Base-by-base conservation (phyloP, 1,284 basidiomycete genomes). In the Leccinum subrobustum region DNA sequence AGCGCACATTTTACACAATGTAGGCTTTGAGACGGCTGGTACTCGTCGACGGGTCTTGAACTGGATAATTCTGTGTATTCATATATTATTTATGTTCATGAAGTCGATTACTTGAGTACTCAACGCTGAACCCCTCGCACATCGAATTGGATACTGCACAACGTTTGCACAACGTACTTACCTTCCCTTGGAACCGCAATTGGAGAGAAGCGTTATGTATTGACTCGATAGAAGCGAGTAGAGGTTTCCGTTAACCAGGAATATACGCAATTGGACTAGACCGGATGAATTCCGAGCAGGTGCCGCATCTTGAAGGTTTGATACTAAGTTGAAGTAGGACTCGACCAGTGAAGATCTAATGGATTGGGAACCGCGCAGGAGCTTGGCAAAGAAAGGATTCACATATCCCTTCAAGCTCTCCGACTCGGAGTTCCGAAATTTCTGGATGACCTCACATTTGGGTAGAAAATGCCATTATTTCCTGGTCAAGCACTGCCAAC, bases 1-100 rank as follows among this genome's bases (percentile, higher is more conserved):
- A 71, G 73, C 1, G 65, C 67, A 1, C 85, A 87, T 67, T 87
- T 82, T 67, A 65, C 68, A 27, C 61, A 70, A 50, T 70, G 70
- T 47, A 57, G 54, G 9, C 68, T 69, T 55, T 70, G 50, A 70
- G 18, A 54, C 16, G 39, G 35, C 14, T 14, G 52, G 29, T 47
- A 47, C 44, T 11, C 1, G 6, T 42, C 6, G 44, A 16, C 29
- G 9, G 54, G 11, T 31, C 14, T 29, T 16, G 11, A 9, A 14
- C 23, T 58, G 14, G 56, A 27, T 2, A n/a, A 18, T 12, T 37
- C 31, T 35, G 20, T 27, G 20, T 35, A 33, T 23, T 33, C 33
- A 18, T 48, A 14, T 25, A 14, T 48, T 3, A 18, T 25, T 23
- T 16, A 4, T 33, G 56, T 35, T 11, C 4, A 8, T 14, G 23